A percentile compares a stretch with the other conserved stretches of the same genome.
phyloP scores from a whole-genome alignment of 2,329 filamentous ascomycete genomes.

The Talaromyces amestolkiae region DNA sequence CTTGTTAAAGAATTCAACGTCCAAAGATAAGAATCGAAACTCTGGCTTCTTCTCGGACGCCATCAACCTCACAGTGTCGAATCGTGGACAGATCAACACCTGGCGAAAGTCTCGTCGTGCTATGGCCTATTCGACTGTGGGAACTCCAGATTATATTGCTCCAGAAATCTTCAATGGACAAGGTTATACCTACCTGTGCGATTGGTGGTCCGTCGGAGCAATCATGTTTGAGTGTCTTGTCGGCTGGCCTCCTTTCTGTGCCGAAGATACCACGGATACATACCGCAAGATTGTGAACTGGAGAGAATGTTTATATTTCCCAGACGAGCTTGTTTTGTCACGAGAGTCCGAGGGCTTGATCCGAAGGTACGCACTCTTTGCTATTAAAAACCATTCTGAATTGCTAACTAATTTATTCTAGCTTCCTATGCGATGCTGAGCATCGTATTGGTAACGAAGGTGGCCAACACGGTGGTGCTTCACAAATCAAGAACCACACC shows the following conservation, averaged over 20 bases:
- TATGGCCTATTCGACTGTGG: slow-evolving; percentile 97
- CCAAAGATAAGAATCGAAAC: slow-evolving; percentile 74
- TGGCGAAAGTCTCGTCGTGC: slow-evolving; percentile 94
- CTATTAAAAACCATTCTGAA: not conserved
- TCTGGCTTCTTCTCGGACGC: slow-evolving; percentile 90
- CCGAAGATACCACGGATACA: slow-evolving; percentile 94
- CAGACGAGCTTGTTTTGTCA: slow-evolving; percentile 86
- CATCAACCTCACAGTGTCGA: slow-evolving; percentile 96
- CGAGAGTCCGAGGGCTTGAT: slow-evolving; percentile 89
- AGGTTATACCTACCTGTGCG: slow-evolving; percentile 93
- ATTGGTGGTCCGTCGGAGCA: slow-evolving; percentile 98
- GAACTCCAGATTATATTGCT: slow-evolving; percentile 97
- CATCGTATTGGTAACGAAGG: slow-evolving; percentile 77
- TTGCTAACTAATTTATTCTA: slow-evolving; percentile 43
- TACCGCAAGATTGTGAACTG: slow-evolving; percentile 99
- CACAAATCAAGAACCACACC: slow-evolving; percentile 87
- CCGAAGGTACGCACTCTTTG: slow-evolving; percentile 61
- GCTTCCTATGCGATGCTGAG: slow-evolving; percentile 89
- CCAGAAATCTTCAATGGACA: slow-evolving; percentile 97
- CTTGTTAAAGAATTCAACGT: slow-evolving; percentile 75
- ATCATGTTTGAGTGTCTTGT: slow-evolving; percentile 99
- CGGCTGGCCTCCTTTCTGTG: slow-evolving; percentile 98
- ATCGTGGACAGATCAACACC: slow-evolving; percentile 96
- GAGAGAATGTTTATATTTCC: slow-evolving; percentile 93
- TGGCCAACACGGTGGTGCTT: slow-evolving; percentile 64